Conservation (phyloP, 1,139 yeast genomes). For the Wickerhamomyces sp. region DNA sequence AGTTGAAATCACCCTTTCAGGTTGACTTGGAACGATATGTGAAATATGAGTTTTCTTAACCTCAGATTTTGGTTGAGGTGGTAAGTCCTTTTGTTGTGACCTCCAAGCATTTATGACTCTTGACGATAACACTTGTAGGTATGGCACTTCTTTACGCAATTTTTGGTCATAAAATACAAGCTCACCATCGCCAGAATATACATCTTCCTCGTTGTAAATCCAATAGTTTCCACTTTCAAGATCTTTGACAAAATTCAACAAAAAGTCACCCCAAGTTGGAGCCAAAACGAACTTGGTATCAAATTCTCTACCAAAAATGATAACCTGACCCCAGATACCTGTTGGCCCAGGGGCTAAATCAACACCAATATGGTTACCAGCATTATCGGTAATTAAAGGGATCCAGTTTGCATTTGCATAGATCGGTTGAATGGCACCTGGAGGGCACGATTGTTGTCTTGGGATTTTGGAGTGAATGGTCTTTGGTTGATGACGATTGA, state of each 20-base stretch:
- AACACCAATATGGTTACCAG: slow-evolving; percentile 86
- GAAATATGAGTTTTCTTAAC: slow-evolving; percentile 7
- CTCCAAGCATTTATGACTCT: slow-evolving; percentile 30
- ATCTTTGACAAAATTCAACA: slow-evolving; percentile 77
- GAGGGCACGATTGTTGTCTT: slow-evolving; percentile 71
- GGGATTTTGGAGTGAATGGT: slow-evolving; percentile 38
- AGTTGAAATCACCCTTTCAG: slow-evolving; percentile 15
- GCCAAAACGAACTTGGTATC: slow-evolving; percentile 78
- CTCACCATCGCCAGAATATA: slow-evolving; percentile 68
- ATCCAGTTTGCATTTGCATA: slow-evolving; percentile 91
- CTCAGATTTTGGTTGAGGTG: slow-evolving; percentile 3
- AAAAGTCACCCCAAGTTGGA: slow-evolving; percentile 80
- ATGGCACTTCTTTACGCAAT: slow-evolving; percentile 46
- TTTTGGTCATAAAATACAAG: slow-evolving; percentile 57
- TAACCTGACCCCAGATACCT: slow-evolving; percentile 80
- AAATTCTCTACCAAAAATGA: slow-evolving; percentile 83
- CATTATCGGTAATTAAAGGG: slow-evolving; percentile 80
- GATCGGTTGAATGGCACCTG: slow-evolving; percentile 58
- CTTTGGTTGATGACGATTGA: slow-evolving; percentile 18
- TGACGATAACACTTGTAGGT: slow-evolving; percentile 57
- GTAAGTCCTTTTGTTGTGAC: slow-evolving; percentile 8
- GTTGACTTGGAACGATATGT: slow-evolving; percentile 9
- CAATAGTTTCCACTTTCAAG: slow-evolving; percentile 74
- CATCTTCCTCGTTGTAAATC: slow-evolving; percentile 43
- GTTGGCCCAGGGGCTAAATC: slow-evolving; percentile 80